These are phyloP conservation scores for Saitozyma sp. DNA, from an alignment of 768 basidiomycete species.

Conservation along the genomic window DNA sequence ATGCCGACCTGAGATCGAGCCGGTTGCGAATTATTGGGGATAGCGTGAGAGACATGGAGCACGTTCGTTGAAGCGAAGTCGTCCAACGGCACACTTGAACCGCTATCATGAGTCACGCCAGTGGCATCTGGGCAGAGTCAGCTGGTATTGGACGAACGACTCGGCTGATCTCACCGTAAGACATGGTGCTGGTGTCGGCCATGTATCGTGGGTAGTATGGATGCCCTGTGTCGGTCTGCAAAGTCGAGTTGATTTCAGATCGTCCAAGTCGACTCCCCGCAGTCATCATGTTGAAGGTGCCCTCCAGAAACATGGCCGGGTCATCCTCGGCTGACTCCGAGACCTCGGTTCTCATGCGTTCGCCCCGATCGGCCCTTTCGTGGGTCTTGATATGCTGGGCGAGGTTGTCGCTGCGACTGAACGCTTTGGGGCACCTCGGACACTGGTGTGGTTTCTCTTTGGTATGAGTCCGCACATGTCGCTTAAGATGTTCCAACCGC, in stretches of 20 bases:
- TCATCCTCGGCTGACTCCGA: constrained; percentile 38
- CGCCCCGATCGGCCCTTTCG: constrained; percentile 54
- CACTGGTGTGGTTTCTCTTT: constrained; percentile 83
- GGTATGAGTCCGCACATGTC: constrained; percentile 85
- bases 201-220: constrained; percentile 11
- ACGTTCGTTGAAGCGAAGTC: too few relatives aligned
- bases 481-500: constrained; percentile 82
- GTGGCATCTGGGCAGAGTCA: too few relatives aligned
- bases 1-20: too few relatives aligned
- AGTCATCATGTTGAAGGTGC: constrained; percentile 42
- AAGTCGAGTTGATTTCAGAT: neutral
- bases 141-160: too few relatives aligned
- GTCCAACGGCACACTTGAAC: too few relatives aligned
- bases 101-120: too few relatives aligned
- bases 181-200: neutral
- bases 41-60: too few relatives aligned
- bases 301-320: constrained; percentile 30
- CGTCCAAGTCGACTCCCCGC: constrained; percentile 12
- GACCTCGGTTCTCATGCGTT: constrained; percentile 35
- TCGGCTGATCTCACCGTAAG: too few relatives aligned
- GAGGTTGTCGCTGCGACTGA: constrained; percentile 85
- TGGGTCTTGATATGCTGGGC: constrained; percentile 85
- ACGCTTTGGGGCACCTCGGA: constrained; percentile 71
- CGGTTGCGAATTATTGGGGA: too few relatives aligned
- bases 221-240: constrained; percentile 11